Conservation (phyloP, 1,284 basidiomycete genomes). For the Irpex rosettiformis region DNA sequence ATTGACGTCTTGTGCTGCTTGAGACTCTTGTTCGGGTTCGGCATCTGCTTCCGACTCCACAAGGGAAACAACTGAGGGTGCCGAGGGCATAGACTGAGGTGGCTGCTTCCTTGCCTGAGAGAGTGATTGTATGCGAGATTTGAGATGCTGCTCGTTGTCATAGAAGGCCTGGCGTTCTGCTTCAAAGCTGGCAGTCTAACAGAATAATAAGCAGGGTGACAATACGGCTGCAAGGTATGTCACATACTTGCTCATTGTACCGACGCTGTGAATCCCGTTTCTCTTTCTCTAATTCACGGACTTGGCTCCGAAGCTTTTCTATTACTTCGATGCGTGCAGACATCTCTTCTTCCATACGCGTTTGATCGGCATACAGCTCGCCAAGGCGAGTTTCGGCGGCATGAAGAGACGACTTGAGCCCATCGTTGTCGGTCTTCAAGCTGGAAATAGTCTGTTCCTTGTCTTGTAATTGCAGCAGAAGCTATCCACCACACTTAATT, state of each 20-base stretch:
- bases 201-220: background rate
- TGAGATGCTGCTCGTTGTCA: conserved; percentile 84
- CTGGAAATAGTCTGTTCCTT: conserved; percentile 66
- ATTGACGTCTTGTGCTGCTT: conserved; percentile 39
- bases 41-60: conserved; percentile 37
- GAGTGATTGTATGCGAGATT: conserved; percentile 80
- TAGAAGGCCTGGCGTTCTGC: conserved; percentile 83
- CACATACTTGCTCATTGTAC: conserved; percentile 75
- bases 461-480: conserved; percentile 70
- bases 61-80: conserved; percentile 33
- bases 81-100: conserved; percentile 26
- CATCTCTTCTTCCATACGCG: conserved; percentile 72
- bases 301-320: conserved; percentile 72
- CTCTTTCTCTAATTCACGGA: conserved; percentile 79
- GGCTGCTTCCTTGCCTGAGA: conserved; percentile 58
- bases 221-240: background rate
- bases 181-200: conserved; percentile 73
- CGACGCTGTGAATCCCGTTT: conserved; percentile 73
- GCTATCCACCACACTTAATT: conserved; percentile 35
- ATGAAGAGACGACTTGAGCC: conserved; percentile 57
- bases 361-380: conserved; percentile 77
- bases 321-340: conserved; percentile 73
- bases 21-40: conserved; percentile 33
- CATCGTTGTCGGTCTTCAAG: conserved; percentile 61
- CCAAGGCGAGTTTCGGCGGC: conserved; percentile 64